Evolutionary conservation across 176 grass and related monocot species (phyloP).

Genomic region (Themeda triandra): DNA sequence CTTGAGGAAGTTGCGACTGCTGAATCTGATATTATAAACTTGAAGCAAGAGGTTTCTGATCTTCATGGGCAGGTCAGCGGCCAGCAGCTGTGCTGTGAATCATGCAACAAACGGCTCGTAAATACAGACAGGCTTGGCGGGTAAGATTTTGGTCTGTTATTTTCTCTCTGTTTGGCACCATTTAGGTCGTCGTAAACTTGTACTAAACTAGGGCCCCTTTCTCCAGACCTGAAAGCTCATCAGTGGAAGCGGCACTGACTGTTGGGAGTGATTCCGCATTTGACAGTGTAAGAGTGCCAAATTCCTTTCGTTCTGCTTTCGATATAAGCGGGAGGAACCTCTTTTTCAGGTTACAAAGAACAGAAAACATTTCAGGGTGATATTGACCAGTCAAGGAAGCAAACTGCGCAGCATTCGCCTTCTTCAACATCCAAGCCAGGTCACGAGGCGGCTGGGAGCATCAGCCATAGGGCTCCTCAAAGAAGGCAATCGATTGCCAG

Average conservation of each 20-base stretch:
- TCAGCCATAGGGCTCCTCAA: constrained; percentile 27
- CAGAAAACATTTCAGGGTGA: constrained; percentile 31
- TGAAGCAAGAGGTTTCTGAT: constrained; percentile 92
- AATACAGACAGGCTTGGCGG: constrained; percentile 31
- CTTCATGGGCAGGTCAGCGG: constrained; percentile 64
- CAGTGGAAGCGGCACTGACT: constrained; percentile 12
- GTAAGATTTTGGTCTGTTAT: constrained; percentile 41
- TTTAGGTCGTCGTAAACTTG: not conserved
- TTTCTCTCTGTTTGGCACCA: constrained; percentile 4
- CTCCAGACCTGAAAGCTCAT: constrained; percentile 35
- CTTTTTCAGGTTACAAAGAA: not conserved
- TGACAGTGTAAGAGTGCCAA: constrained; percentile 13
- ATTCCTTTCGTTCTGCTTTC: not conserved
- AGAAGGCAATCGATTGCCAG: constrained; percentile 37
- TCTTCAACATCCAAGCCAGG: constrained; percentile 21
- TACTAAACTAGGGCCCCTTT: constrained; percentile 17
- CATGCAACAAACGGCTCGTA: constrained; percentile 62
- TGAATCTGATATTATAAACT: constrained; percentile 86
- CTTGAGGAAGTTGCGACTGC: constrained; percentile 75
- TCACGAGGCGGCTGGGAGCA: not conserved
- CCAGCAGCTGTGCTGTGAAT: constrained; percentile 73
- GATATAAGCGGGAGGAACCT: not conserved
- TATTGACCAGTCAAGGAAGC: constrained; percentile 34
- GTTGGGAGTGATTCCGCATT: not conserved
- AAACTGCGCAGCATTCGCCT: constrained; percentile 12